Evolutionary conservation across 2,329 filamentous ascomycete species (phyloP), one percentile per base, ranked within the genome.

Genomic region (Aspergillus fischeri): DNA sequence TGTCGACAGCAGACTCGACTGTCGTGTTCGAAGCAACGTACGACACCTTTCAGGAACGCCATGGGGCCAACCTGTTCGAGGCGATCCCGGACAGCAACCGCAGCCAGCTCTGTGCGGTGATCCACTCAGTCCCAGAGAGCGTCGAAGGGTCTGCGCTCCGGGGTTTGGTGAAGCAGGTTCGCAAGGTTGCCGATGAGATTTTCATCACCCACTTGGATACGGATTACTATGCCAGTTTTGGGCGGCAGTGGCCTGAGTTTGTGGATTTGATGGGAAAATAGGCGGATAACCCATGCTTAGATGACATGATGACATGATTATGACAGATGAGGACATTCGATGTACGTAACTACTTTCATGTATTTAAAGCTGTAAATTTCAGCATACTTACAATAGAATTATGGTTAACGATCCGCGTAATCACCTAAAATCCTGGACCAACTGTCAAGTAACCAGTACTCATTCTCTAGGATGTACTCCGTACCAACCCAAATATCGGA

Each of bases 21-120:
- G 75, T 79, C 29, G 75, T 78, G 14, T 80, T 81, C 54, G 78
- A 81, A 67, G 74, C 67, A 49, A 69, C 72, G 11, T 78, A 75
- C 58, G 63, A 65, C 21, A 74, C 69, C 21, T 78, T 76, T 64
- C 65, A 71, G 41, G 64, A 70, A 41, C 65, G 71, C 24, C 57
- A 68, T 25, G 64, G 70, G 10, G 66, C 68, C 28, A 70, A 70
- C 24, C 55, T 70, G 20, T 73, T 77, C 57, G 58, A 60, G 49
- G 63, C 56, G 7, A 72, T 76, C 53, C 57, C 68, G n/a, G 61
- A 68, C 35, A 67, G 64, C 56, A 64, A 70, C 54, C 68, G 75
- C 27, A 58, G 66, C 24, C 63, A 70, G 51, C 62, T 75, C 1
- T 72, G 70, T 38, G 72, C 65, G 4, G 66, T 78, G 32, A 68